Evolutionary conservation across 768 basidiomycete genomes (phyloP).

Genomic region (Lanmaoa rubissima): DNA sequence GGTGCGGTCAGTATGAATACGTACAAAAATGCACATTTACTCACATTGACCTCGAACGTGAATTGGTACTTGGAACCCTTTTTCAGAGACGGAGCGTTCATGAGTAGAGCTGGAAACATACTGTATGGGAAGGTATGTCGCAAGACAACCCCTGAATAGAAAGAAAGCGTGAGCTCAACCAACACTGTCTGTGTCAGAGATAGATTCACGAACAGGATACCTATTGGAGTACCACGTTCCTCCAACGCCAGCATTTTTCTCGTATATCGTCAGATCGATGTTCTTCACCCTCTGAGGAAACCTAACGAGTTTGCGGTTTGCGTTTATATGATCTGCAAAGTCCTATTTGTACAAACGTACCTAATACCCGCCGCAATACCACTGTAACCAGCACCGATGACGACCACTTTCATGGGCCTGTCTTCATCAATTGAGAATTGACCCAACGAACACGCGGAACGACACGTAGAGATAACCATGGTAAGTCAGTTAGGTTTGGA

Average conservation of each 20-base stretch:
- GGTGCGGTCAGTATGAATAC: not conserved
- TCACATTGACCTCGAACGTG: conserved; percentile 53
- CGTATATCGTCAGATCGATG: conserved; percentile 55
- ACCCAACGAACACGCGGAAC: conserved; percentile 30
- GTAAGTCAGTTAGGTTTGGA: too few species aligned
- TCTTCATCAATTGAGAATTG: conserved; percentile 51
- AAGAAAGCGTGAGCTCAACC: not conserved
- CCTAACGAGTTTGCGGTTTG: conserved; percentile 25
- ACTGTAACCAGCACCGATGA: conserved; percentile 59
- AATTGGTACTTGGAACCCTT: conserved; percentile 47
- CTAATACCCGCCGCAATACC: conserved; percentile 60
- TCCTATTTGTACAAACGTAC: conserved; percentile 23
- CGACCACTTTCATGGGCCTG: conserved; percentile 52
- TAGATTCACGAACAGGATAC: conserved; percentile 43
- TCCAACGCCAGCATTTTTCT: conserved; percentile 56
- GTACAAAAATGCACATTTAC: not conserved
- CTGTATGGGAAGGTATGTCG: conserved; percentile 58
- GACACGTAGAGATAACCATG: not conserved
- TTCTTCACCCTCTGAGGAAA: conserved; percentile 54
- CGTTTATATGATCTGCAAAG: not conserved
- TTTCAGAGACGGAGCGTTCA: not conserved
- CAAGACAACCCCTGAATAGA: conserved; percentile 50
- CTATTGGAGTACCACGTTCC: conserved; percentile 60
- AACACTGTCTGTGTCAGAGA: not conserved
- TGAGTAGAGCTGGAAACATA: conserved; percentile 24